Conservation (phyloP, 257 asterid species). For the Nicotiana tabacum region DNA sequence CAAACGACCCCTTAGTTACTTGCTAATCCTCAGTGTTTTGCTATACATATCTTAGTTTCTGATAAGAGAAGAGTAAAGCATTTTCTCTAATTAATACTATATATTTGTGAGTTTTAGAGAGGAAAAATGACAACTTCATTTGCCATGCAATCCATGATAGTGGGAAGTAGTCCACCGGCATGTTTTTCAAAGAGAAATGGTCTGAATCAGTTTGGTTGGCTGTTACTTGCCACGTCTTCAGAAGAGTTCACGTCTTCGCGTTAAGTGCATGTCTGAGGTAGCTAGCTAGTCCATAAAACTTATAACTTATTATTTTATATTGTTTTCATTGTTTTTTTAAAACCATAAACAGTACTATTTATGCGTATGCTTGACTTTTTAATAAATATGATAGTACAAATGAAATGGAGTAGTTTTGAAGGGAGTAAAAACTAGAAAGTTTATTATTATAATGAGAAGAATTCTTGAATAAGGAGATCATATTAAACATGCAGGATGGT, state of each 20-base stretch:
- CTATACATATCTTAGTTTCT: not conserved
- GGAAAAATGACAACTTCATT: slow-evolving; percentile 13
- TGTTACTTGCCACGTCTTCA: slow-evolving; percentile 16
- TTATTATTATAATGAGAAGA: not conserved
- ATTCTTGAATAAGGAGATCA: not conserved
- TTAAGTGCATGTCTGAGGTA: slow-evolving; percentile 47
- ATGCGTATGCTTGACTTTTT: not conserved
- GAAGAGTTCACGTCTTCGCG: slow-evolving; percentile 26
- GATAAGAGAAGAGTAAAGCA: not conserved
- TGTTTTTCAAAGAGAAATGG: not conserved
- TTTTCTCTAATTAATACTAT: no score
- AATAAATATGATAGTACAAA: not conserved
- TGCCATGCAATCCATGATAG: slow-evolving; percentile 23
- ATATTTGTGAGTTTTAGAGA: not conserved
- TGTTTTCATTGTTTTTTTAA: not conserved
- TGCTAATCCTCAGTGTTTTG: no score
- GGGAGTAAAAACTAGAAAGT: not conserved
- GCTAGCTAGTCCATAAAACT: not conserved
- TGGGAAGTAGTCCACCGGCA: slow-evolving; percentile 22
- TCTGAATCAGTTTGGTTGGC: slow-evolving; percentile 3
- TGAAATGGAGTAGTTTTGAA: not conserved
- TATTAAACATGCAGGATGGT: slow-evolving; percentile 20
- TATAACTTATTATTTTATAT: not conserved
- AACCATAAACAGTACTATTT: not conserved
- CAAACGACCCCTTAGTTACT: not conserved